These are phyloP conservation scores for Psilocybe cubensis DNA, from an alignment of 768 basidiomycete species.

Conservation along the genomic window DNA sequence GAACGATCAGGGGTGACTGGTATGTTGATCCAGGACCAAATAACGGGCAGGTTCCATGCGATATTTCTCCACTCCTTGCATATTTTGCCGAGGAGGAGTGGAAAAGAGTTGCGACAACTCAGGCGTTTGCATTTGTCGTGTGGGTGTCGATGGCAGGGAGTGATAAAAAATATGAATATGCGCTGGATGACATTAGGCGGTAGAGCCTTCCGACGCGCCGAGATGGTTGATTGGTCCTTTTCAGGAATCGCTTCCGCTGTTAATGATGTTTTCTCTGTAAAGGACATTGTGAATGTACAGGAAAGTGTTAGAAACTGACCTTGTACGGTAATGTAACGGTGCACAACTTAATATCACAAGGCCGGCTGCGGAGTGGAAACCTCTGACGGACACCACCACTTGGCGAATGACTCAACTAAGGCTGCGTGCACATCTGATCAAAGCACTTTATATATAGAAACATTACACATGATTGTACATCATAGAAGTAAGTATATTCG, in stretches of 20 bases:
- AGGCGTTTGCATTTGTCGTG: conserved; percentile 1
- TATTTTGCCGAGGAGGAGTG: conserved; percentile 8
- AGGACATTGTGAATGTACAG: no score
- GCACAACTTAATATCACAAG: no score
- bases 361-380: no score
- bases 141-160: conserved; percentile 2
- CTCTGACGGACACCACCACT: no score
- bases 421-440: no score
- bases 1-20: not conserved
- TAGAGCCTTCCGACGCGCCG: not conserved
- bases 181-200: not conserved
- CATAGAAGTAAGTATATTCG: not conserved
- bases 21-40: conserved; percentile 8
- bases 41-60: conserved; percentile 1
- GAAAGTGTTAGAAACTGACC: no score
- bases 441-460: no score
- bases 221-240: not conserved
- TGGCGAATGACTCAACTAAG: no score
- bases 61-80: conserved; percentile 8
- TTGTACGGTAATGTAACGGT: no score
- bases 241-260: no score
- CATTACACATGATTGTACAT: no score
- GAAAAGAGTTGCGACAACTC: not conserved
- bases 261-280: no score
- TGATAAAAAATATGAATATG: not conserved